Percentiles rank a stretch among this genome's conserved stretches.
Evolutionary conservation across 257 asterid species (phyloP).

Genomic region (Paulownia fortunei): DNA sequence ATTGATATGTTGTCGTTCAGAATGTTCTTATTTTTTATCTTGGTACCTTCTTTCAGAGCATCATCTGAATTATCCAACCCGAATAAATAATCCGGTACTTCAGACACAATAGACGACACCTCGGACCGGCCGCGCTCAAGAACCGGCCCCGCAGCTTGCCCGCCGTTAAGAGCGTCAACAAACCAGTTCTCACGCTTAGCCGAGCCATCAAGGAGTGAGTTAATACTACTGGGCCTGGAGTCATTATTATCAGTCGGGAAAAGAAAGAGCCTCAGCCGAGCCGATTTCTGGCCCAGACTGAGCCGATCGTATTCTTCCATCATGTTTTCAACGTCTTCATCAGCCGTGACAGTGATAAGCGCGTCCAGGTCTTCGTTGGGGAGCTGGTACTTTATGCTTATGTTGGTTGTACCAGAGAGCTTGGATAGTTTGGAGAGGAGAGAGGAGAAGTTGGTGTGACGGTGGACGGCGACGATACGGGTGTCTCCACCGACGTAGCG

Average conservation of each 20-base stretch:
- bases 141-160: conserved; percentile 46
- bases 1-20: conserved; percentile 51
- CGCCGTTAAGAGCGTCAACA: conserved; percentile 82
- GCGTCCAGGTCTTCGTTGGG: conserved; percentile 92
- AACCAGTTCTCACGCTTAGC: conserved; percentile 89
- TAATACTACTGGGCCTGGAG: conserved; percentile 65
- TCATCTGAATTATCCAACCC: conserved; percentile 90
- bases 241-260: conserved; percentile 51
- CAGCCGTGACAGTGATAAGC: conserved; percentile 74
- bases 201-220: conserved; percentile 90
- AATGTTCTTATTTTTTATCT: conserved; percentile 36
- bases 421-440: conserved; percentile 72
- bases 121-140: conserved; percentile 90
- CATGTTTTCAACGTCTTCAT: conserved; percentile 92
- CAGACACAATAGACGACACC: conserved; percentile 85
- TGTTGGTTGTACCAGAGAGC: conserved; percentile 57
- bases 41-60: conserved; percentile 43
- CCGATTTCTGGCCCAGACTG: conserved; percentile 53
- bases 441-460: conserved; percentile 61
- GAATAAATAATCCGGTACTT: conserved; percentile 86
- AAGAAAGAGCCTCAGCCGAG: conserved; percentile 77
- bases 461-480: conserved; percentile 70
- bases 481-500: conserved; percentile 92
- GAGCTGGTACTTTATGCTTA: conserved; percentile 87
- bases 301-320: conserved; percentile 95